Base-by-base conservation (phyloP, 208 protist species). In the Leishmania mexicana region DNA sequence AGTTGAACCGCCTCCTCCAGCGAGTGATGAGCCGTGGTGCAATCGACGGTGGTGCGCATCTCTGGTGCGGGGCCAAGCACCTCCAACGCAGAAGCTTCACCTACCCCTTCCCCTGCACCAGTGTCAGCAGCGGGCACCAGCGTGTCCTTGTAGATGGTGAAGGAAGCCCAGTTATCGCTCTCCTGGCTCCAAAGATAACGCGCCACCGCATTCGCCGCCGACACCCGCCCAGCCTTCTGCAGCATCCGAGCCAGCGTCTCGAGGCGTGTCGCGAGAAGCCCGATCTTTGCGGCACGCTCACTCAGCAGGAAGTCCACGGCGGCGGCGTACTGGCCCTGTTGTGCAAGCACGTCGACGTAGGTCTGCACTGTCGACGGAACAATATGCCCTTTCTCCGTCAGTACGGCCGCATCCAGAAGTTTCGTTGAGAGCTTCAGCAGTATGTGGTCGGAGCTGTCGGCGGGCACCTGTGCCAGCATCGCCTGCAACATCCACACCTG, bases 401-500 rank as follows among this genome's bases (percentile, higher is more conserved):
- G 85, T 47, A 96, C 86, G 3, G 86, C 80, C 38, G 86, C 79
- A 38, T 94, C 86, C 38, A 97, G 83, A 72, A 97, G 78, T 74
- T 89, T 92, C 31, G 93, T 90, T 49, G 92, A 85, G 24, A 97
- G 75, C 83, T 91, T 94, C 62, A 97, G 85, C 58, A 93, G 76
- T 72, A 96, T 77, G 85, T 95, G 85, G 76, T 95, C 91, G 38
- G 72, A 89, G 78, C 83, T 88, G 76, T 89, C 91, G 6, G 75
- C 74, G n/a, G 93, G 93, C 68, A 96, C 92, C 81, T 95, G 95
- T 11, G 86, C 91, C 49, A 96, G 86, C 78, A 88, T 93, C 35
- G 90, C 90, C 88, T 96, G 91, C 76, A 97, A 91, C 64, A 90
- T 84, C 93, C 95, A 97, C 74, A 95, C 88, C 64, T 94, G 93